Evolutionary conservation across 352 stramenopile species (phyloP), one percentile per base, ranked within the genome.

Genomic region (Thraustochytrium sp.): DNA sequence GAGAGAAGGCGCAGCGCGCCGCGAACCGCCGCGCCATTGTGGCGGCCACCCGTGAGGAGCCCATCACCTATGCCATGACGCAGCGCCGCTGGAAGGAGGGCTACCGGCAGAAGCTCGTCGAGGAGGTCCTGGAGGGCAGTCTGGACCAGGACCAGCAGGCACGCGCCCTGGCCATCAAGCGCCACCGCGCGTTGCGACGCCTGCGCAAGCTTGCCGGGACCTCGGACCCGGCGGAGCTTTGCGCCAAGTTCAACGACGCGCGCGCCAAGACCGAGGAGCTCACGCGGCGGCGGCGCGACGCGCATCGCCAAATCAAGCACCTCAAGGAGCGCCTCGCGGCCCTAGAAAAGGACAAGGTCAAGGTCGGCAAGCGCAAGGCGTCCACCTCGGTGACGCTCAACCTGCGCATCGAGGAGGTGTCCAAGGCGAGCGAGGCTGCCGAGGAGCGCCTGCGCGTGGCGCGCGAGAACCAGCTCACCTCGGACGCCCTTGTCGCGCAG

Each of bases 211-310:
- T 77, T 75, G 65, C 65, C 18, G 49, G 49, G 49, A 29, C 40
- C 36, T 62, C 42, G 0, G 49, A 55, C 18, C 23, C 34, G 3
- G 13, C 23, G 13, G 65, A 55, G 23, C 68, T 77, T 34, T 77
- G 65, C 49, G 5, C 46, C 34, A 77, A 62, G 34, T 77, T 62
- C 65, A 77, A 77, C 13, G 65, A 38, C 65, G 68, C 49, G 40
- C 26, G 37, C 29, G 26, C 31, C 26, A 77, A 62, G 23, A 46
- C 34, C 13, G 31, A 77, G 18, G 49, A 77, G 11, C 46, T 77
- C 11, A 13, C n/a, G 4, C 13, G 8, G 13, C 65, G 65, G 18
- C 65, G 65, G 2, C 65, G 42, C 26, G 26, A 77, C 9, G 42
- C 42, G 3, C 34, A 64, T 55, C 65, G 49, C 16, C 42, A 61